Conservation (phyloP, 1,284 basidiomycete species). For the Cerioporus squamosus region DNA sequence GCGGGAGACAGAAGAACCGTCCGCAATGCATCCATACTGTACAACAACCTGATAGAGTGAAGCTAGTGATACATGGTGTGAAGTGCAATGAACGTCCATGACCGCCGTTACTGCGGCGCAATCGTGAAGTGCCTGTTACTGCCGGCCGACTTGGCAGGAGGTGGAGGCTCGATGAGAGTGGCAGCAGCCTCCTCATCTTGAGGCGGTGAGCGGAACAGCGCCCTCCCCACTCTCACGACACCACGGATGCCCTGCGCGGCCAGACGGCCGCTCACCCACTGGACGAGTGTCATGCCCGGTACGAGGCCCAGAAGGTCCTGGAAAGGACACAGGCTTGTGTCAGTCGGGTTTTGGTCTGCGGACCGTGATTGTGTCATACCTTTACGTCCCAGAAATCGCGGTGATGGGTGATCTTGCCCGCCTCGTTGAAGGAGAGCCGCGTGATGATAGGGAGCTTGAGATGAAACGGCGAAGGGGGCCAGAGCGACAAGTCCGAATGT, state of each 20-base stretch:
- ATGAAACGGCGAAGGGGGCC: conserved; percentile 69
- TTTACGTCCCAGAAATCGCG: conserved; percentile 75
- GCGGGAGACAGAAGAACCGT: background rate
- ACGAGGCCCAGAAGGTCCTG: conserved; percentile 70
- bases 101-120: background rate
- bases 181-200: conserved; percentile 26
- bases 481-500: conserved; percentile 47
- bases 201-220: conserved; percentile 21
- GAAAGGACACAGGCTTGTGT: background rate
- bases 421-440: conserved; percentile 74
- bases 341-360: background rate
- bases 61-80: background rate
- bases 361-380: conserved; percentile 7
- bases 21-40: background rate
- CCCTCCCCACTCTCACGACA: conserved; percentile 31
- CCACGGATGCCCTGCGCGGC: conserved; percentile 55
- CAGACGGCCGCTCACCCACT: conserved; percentile 68
- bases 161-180: conserved; percentile 8
- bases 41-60: background rate
- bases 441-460: conserved; percentile 69
- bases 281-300: conserved; percentile 64
- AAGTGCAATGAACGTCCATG: background rate
- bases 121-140: conserved; percentile 5
- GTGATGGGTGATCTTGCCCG: conserved; percentile 72
- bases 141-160: conserved; percentile 5